phyloP scores from a whole-genome alignment of 257 asterid genomes.

The Solanum neorickii region DNA sequence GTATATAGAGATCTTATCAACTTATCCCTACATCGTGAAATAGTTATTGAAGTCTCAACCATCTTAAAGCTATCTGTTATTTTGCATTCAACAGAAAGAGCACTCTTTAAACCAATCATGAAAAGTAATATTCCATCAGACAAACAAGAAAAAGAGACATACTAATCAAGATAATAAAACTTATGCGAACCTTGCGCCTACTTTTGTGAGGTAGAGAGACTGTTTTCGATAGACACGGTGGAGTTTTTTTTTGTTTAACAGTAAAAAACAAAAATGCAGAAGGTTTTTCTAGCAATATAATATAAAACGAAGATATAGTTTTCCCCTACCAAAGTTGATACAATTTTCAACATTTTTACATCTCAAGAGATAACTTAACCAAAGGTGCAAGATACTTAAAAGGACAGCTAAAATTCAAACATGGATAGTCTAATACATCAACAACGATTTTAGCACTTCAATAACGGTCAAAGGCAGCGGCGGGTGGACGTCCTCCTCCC shows the following conservation, averaged over 20 bases:
- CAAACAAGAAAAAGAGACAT: neutral
- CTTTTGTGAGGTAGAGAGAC: neutral
- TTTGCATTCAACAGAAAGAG: neutral
- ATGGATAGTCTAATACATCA: neutral
- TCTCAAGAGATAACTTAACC: neutral
- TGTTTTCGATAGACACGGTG: neutral
- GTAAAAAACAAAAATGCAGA: neutral
- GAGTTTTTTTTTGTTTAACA: neutral
- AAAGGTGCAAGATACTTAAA: neutral
- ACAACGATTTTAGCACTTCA: slow-evolving; percentile 8
- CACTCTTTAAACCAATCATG: neutral
- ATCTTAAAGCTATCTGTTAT: neutral
- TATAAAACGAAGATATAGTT: neutral
- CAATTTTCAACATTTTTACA: neutral
- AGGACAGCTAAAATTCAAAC: slow-evolving; percentile 5
- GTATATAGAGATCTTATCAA: no score
- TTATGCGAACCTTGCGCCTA: neutral
- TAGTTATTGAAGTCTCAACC: neutral
- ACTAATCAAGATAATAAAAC: no score
- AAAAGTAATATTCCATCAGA: neutral
- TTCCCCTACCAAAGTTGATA: neutral
- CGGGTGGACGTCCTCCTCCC: slow-evolving; percentile 62
- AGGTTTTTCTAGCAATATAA: neutral
- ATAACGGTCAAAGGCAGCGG: slow-evolving; percentile 64
- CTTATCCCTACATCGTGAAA: neutral